Evolutionary conservation across 2,329 filamentous ascomycete species (phyloP).

Genomic region (Zasmidium angulare): DNA sequence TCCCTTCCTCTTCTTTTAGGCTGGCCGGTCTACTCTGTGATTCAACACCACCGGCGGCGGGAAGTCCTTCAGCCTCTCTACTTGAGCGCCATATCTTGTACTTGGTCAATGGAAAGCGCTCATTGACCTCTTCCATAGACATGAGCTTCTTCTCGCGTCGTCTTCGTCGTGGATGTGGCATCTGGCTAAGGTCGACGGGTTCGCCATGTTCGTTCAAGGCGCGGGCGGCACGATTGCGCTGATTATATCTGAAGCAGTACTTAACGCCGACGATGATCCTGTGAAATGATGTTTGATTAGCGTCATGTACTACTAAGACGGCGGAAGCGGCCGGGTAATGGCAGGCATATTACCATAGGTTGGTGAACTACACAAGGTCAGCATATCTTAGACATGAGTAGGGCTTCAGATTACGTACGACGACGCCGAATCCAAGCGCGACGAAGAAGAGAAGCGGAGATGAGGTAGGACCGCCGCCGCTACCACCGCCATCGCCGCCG

Average conservation of each 20-base stretch:
- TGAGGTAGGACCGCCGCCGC: constrained; percentile 54
- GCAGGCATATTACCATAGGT: constrained; percentile 71
- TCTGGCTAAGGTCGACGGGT: constrained; percentile 80
- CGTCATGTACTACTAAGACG: constrained; percentile 9
- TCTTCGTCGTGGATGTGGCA: constrained; percentile 76
- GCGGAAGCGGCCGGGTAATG: neutral
- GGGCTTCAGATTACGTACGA: too few relatives aligned
- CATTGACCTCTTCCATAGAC: constrained; percentile 98
- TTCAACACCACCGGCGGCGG: constrained; percentile 80
- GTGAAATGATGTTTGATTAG: constrained; percentile 15
- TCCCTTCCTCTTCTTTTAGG: constrained; percentile 56
- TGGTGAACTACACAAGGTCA: too few relatives aligned
- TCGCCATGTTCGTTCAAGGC: constrained; percentile 74
- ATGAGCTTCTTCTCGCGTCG: constrained; percentile 97
- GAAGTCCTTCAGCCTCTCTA: constrained; percentile 78
- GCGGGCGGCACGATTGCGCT: constrained; percentile 78
- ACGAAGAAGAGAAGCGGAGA: constrained; percentile 89
- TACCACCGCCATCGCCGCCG: constrained; percentile 22
- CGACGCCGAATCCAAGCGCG: constrained; percentile 92
- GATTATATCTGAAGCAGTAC: constrained; percentile 98
- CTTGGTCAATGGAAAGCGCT: constrained; percentile 91
- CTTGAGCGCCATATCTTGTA: constrained; percentile 93
- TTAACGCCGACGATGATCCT: constrained; percentile 99
- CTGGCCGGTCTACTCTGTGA: constrained; percentile 72
- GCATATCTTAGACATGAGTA: too few relatives aligned